These are phyloP conservation scores for Simmondsia chinensis DNA, from an alignment of 148 eudicot species.

Conservation along the genomic window DNA sequence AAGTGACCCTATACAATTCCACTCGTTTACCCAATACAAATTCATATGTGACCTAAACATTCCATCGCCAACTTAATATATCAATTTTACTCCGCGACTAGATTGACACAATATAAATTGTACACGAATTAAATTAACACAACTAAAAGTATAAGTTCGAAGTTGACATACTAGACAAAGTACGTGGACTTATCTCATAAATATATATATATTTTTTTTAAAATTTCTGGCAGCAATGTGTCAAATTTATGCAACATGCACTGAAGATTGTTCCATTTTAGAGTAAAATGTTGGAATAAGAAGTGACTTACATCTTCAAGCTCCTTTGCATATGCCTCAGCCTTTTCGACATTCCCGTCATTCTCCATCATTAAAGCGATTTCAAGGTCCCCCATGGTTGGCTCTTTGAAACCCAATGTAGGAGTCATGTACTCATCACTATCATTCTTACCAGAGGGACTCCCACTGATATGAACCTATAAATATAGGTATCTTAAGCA, in stretches of 20 bases:
- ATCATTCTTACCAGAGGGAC: constrained; percentile 6
- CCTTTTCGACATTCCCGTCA: constrained; percentile 57
- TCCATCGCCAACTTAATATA: no score
- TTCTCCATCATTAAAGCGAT: constrained; percentile 28
- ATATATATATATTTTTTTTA: no score
- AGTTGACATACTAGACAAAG: no score
- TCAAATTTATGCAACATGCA: not conserved
- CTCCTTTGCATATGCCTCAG: constrained; percentile 70
- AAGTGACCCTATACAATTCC: no score
- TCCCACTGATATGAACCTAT: constrained; percentile 33
- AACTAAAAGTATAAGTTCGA: no score
- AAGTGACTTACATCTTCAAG: constrained; percentile 64
- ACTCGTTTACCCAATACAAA: no score
- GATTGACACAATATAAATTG: no score
- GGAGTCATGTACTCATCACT: constrained; percentile 11
- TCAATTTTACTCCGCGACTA: no score
- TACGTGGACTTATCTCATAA: no score
- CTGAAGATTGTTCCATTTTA: not conserved
- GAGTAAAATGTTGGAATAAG: not conserved
- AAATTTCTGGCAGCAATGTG: not conserved
- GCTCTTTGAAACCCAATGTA: constrained; percentile 16
- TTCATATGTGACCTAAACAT: no score
- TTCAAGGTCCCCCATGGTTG: constrained; percentile 28
- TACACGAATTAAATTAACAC: no score
- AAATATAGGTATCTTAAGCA: not conserved